phyloP scores from a whole-genome alignment of 179 eudicot genomes.

The Pouteria campechiana region DNA sequence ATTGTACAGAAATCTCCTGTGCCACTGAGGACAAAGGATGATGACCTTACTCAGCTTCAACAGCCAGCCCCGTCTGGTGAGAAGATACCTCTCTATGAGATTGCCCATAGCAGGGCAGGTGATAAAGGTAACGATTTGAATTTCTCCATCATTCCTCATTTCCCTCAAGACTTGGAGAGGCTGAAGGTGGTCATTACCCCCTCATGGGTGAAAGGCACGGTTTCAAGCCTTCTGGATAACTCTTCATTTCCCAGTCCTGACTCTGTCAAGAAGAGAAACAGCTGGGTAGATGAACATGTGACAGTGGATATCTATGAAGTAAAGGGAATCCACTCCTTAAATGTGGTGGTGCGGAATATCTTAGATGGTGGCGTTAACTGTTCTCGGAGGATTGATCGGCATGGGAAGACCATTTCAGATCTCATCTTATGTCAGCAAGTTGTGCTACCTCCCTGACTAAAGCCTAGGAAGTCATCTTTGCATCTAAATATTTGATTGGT shows the following conservation, averaged over 20 bases:
- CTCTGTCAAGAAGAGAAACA: conserved; percentile 36
- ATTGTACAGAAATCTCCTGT: too few species aligned
- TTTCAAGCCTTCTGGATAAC: conserved; percentile 46
- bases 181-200: conserved; percentile 57
- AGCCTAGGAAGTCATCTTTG: not conserved
- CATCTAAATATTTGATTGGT: too few species aligned
- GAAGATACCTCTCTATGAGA: conserved; percentile 45
- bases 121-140: conserved; percentile 96
- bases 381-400: conserved; percentile 88
- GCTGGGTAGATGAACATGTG: conserved; percentile 55
- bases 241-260: conserved; percentile 48
- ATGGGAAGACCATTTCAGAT: conserved; percentile 86
- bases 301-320: conserved; percentile 79
- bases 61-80: conserved; percentile 60
- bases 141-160: conserved; percentile 88
- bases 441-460: conserved; percentile 35
- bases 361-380: conserved; percentile 95
- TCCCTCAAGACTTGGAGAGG: conserved; percentile 49
- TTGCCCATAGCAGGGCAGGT: conserved; percentile 91
- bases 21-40: too few species aligned
- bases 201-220: conserved; percentile 62
- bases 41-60: too few species aligned
- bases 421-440: conserved; percentile 66
- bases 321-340: conserved; percentile 58
- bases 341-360: conserved; percentile 75